phyloP scores from a whole-genome alignment of 2,329 filamentous ascomycete genomes.

The Talaromyces rugulosus region DNA sequence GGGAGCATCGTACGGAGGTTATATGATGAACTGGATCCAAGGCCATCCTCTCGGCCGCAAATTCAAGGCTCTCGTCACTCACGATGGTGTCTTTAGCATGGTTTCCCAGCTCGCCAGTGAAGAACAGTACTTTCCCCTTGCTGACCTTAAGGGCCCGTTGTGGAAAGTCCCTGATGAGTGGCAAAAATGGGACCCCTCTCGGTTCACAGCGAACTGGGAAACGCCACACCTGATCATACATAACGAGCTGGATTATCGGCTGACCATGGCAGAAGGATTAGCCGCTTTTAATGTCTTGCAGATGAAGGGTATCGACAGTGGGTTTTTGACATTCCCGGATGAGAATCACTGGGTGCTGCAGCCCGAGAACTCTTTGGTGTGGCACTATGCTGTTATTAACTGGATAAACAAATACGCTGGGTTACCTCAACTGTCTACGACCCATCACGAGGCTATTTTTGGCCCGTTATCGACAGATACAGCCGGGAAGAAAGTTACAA shows the following conservation, averaged over 20 bases:
- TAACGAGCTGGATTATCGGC: constrained; percentile 81
- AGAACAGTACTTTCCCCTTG: constrained; percentile 54
- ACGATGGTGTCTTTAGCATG: constrained; percentile 48
- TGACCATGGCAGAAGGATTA: constrained; percentile 80
- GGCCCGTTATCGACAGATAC: not conserved
- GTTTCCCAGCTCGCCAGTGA: constrained; percentile 44
- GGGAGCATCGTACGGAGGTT: constrained; percentile 56
- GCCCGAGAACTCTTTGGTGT: constrained; percentile 83
- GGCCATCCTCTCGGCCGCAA: constrained; percentile 51
- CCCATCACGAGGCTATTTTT: constrained; percentile 9
- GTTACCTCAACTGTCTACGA: constrained; percentile 38
- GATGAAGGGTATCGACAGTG: constrained; percentile 67
- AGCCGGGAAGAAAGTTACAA: not conserved
- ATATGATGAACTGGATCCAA: constrained; percentile 58
- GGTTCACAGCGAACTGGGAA: constrained; percentile 63
- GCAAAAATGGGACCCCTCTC: constrained; percentile 56
- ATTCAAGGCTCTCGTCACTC: constrained; percentile 56
- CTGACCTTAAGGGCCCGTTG: constrained; percentile 48
- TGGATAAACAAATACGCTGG: constrained; percentile 65
- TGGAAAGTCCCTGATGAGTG: constrained; percentile 51
- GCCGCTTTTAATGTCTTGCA: constrained; percentile 84
- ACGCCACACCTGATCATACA: constrained; percentile 90
- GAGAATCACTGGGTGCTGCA: constrained; percentile 83
- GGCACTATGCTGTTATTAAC: constrained; percentile 79
- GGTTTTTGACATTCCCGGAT: constrained; percentile 76